Conservation (phyloP, 2,329 filamentous ascomycete species). For the Trichoderma arundinaceum region DNA sequence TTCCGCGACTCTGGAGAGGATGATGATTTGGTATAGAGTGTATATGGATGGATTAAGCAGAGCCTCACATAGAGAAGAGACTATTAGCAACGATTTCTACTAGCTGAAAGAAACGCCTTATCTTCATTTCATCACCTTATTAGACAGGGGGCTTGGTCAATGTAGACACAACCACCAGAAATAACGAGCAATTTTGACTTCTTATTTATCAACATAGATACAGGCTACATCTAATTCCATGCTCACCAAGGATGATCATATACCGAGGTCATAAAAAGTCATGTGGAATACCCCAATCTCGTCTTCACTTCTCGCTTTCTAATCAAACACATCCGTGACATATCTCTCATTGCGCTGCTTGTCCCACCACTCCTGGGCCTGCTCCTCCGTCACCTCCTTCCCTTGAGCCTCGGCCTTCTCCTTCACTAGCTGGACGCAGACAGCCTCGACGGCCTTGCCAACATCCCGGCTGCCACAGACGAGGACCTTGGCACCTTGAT, state of each 20-base stretch:
- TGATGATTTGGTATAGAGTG: neutral
- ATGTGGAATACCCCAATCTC: too few relatives aligned
- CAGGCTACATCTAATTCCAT: neutral
- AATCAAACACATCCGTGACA: slow-evolving; percentile 67
- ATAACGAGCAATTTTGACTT: too few relatives aligned
- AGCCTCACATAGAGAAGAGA: too few relatives aligned
- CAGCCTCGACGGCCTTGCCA: slow-evolving; percentile 54
- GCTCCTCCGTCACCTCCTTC: slow-evolving; percentile 46
- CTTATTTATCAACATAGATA: too few relatives aligned
- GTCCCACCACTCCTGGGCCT: slow-evolving; percentile 55
- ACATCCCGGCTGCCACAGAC: slow-evolving; percentile 66
- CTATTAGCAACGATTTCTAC: too few relatives aligned
- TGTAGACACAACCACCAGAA: too few relatives aligned
- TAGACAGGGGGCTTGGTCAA: too few relatives aligned
- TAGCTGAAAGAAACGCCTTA: too few relatives aligned
- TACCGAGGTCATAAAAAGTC: neutral
- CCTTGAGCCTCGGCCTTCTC: slow-evolving; percentile 42
- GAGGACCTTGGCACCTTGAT: slow-evolving; percentile 60
- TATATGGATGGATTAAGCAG: too few relatives aligned
- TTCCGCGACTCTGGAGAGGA: neutral
- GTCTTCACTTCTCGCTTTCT: slow-evolving; percentile 22
- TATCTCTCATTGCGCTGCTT: slow-evolving; percentile 60
- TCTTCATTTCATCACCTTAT: too few relatives aligned
- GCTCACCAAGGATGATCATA: too few relatives aligned
- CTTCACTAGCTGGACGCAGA: slow-evolving; percentile 45